Conservation (phyloP, 148 eudicot species). For the Diospyros kaki region DNA sequence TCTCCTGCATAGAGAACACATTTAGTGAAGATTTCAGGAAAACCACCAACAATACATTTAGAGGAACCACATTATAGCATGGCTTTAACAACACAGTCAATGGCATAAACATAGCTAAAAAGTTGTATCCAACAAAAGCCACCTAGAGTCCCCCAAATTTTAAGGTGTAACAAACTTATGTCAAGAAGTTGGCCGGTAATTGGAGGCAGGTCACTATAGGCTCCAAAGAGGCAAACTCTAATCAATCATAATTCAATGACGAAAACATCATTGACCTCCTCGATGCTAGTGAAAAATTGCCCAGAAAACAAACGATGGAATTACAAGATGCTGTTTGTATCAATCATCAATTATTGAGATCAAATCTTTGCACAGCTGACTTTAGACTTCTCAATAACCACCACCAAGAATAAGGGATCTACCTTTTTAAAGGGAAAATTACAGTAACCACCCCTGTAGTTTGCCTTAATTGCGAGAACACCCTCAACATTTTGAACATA, state of each 20-base stretch:
- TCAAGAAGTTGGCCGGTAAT: background rate
- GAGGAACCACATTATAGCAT: background rate
- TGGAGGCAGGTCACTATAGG: background rate
- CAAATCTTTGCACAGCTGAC: background rate
- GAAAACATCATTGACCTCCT: background rate
- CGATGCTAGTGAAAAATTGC: background rate
- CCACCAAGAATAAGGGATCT: background rate
- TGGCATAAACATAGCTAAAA: background rate
- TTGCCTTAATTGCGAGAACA: too few relatives aligned
- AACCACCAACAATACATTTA: background rate
- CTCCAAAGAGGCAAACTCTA: background rate
- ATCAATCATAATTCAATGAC: background rate
- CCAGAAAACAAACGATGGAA: background rate
- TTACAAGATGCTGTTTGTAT: too few relatives aligned
- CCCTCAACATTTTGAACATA: too few relatives aligned
- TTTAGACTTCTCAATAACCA: background rate
- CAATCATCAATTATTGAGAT: background rate
- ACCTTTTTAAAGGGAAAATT: background rate
- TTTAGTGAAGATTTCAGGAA: constrained; percentile 7
- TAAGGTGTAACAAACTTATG: background rate
- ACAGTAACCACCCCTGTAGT: too few relatives aligned
- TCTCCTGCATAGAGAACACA: constrained; percentile 47
- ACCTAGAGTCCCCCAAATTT: background rate
- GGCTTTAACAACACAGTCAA: background rate
- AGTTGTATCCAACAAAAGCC: too few relatives aligned